phyloP scores from a whole-genome alignment of 2,329 filamentous ascomycete genomes.

The Pseudogymnoascus pannorum region DNA sequence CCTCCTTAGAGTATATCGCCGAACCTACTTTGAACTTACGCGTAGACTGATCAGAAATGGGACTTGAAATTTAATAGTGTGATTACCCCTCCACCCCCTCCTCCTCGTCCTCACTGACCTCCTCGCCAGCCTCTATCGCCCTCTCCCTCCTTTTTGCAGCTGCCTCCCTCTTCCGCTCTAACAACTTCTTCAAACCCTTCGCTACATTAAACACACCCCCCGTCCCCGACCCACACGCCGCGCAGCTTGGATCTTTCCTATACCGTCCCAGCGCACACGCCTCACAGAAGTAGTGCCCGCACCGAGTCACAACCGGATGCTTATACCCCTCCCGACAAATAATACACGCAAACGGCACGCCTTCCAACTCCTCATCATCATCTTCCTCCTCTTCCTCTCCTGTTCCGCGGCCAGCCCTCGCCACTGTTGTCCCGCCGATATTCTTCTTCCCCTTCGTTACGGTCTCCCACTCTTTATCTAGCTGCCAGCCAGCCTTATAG shows the following conservation, averaged over 20 bases:
- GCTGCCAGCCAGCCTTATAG: conserved; percentile 88
- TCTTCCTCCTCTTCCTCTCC: conserved; percentile 40
- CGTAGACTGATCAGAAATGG: too few relatives aligned
- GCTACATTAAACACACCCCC: conserved; percentile 85
- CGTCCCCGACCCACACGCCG: conserved; percentile 76
- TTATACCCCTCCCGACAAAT: conserved; percentile 32
- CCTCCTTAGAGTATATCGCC: too few relatives aligned
- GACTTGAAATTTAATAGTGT: too few relatives aligned
- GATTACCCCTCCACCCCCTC: conserved; percentile 15
- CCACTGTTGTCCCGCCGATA: conserved; percentile 44
- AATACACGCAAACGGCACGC: conserved; percentile 30
- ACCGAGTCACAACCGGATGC: conserved; percentile 76
- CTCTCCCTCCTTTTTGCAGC: conserved; percentile 45
- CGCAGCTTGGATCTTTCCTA: conserved; percentile 77
- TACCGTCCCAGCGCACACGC: conserved; percentile 81
- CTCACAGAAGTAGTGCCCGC: conserved; percentile 95
- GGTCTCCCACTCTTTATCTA: conserved; percentile 90
- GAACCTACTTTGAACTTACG: too few relatives aligned
- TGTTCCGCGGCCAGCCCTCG: conserved; percentile 26
- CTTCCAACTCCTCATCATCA: conserved; percentile 27
- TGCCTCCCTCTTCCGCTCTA: conserved; percentile 57
- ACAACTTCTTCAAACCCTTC: conserved; percentile 70
- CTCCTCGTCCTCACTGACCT: conserved; percentile 39
- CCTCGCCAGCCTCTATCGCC: conserved; percentile 45
- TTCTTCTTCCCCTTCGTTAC: conserved; percentile 65